Percentiles rank a stretch among this genome's conserved stretches.
These are phyloP conservation scores for Ceratonia siliqua DNA, from an alignment of 306 rosid species.

Conservation along the genomic window DNA sequence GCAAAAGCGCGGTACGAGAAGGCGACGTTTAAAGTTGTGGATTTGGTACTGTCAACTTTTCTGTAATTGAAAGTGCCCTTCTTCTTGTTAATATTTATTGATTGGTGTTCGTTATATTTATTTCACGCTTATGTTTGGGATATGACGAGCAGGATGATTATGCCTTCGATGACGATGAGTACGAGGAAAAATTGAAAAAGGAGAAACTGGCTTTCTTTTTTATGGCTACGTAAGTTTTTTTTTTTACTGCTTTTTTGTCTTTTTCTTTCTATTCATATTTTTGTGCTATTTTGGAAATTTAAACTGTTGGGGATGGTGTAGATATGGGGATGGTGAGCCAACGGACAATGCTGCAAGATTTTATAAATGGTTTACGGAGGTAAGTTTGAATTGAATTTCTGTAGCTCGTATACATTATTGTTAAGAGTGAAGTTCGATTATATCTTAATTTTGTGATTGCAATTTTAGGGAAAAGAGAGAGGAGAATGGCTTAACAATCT, in stretches of 20 bases:
- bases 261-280: neutral
- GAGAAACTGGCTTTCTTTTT: slow-evolving; percentile 74
- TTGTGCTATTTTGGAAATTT: neutral
- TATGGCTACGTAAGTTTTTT: slow-evolving; percentile 84
- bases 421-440: neutral
- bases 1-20: slow-evolving; percentile 86
- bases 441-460: slow-evolving; percentile 21
- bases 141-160: slow-evolving; percentile 71
- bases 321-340: slow-evolving; percentile 99
- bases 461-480: slow-evolving; percentile 71
- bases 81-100: neutral
- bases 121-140: slow-evolving; percentile 22
- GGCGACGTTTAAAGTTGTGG: slow-evolving; percentile 74
- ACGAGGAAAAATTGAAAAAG: slow-evolving; percentile 71
- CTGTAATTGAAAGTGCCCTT: neutral
- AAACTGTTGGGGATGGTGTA: slow-evolving; percentile 42
- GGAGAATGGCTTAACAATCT: slow-evolving; percentile 82
- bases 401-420: neutral
- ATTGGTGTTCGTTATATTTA: slow-evolving; percentile 1
- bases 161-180: slow-evolving; percentile 78
- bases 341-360: slow-evolving; percentile 95
- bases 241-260: neutral
- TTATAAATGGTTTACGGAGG: slow-evolving; percentile 95
- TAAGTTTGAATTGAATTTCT: slow-evolving; percentile 17
- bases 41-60: slow-evolving; percentile 58